These are phyloP conservation scores for Nectriaceae sp. DNA, from an alignment of 2,329 filamentous ascomycete genomes.

Conservation along the genomic window DNA sequence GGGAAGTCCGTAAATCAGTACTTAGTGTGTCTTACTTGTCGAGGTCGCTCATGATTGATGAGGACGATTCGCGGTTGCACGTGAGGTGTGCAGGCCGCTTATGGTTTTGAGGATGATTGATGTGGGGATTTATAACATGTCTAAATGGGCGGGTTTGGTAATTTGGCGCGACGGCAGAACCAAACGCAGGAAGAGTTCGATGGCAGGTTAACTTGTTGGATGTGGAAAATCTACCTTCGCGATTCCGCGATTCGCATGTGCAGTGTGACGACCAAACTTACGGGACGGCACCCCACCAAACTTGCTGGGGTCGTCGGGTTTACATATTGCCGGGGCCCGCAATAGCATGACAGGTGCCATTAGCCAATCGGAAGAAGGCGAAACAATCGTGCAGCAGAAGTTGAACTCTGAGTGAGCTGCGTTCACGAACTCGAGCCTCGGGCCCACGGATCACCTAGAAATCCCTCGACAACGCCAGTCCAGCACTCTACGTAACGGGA, in stretches of 20 bases:
- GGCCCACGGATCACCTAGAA: slow-evolving; percentile 24
- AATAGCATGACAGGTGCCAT: slow-evolving; percentile 1
- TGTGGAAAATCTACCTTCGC: slow-evolving; percentile 13
- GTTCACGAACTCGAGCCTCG: slow-evolving; percentile 18
- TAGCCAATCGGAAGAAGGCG: slow-evolving; percentile 22
- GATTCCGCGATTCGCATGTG: slow-evolving; percentile 17
- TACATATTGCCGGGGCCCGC: slow-evolving; percentile 4
- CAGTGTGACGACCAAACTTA: slow-evolving; percentile 10
- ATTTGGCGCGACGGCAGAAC: slow-evolving; percentile 1
- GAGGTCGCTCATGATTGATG: slow-evolving; percentile 78
- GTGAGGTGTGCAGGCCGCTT: slow-evolving; percentile 23
- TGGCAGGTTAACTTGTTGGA: slow-evolving; percentile 9
- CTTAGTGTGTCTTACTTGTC: slow-evolving; percentile 67
- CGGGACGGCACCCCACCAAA: slow-evolving; percentile 16
- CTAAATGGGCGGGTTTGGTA: slow-evolving; percentile 9
- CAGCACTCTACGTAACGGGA: slow-evolving; percentile 20
- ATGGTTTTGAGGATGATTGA: slow-evolving; percentile 11
- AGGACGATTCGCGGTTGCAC: slow-evolving; percentile 12
- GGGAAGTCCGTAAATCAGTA: not conserved
- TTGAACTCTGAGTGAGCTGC: slow-evolving; percentile 21
- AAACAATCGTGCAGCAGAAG: slow-evolving; percentile 19
- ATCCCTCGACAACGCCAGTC: slow-evolving; percentile 29
- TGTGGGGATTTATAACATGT: slow-evolving; percentile 27
- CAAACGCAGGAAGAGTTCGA: slow-evolving; percentile 4
- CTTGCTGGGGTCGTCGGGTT: slow-evolving; percentile 7